These are phyloP conservation scores for Populus ilicifolia DNA, from an alignment of 345 rosid genomes.

Conservation along the genomic window DNA sequence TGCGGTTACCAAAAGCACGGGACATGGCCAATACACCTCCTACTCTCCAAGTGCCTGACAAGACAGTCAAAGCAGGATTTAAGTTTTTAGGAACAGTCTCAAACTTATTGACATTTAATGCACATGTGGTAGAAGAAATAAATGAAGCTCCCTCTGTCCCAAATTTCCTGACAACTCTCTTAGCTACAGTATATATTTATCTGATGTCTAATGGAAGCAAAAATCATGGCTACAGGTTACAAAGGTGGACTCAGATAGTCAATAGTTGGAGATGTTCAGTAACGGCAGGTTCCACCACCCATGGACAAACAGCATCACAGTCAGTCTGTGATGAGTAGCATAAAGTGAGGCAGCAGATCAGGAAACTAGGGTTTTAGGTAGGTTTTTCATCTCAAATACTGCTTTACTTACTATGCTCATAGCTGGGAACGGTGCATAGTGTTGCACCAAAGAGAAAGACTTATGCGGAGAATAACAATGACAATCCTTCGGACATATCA, in stretches of 20 bases:
- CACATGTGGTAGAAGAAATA: not conserved
- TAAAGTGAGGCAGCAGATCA: not conserved
- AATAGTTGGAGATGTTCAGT: not conserved
- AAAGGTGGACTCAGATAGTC: not conserved
- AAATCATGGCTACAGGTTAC: not conserved
- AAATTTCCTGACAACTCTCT: not conserved
- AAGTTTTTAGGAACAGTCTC: not conserved
- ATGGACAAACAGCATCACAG: not conserved
- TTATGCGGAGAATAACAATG: not conserved
- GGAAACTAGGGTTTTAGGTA: not conserved
- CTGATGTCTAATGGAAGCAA: not conserved
- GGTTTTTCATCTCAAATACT: not conserved
- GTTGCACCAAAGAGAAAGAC: not conserved
- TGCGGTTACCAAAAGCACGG: constrained; percentile 95
- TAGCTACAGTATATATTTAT: not conserved
- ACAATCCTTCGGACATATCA: not conserved
- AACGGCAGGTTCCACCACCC: not conserved
- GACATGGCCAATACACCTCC: constrained; percentile 99
- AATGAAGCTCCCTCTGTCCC: not conserved
- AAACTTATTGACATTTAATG: not conserved
- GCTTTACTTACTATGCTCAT: not conserved
- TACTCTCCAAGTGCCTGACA: constrained; percentile 96
- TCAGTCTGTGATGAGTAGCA: not conserved
- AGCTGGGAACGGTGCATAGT: not conserved
- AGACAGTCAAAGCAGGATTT: constrained; percentile 12